A percentile compares a stretch with the other conserved stretches of the same genome.
Evolutionary conservation across 495 filamentous ascomycete species (phyloP).

Genomic region (Thermochaetoides thermophila): DNA sequence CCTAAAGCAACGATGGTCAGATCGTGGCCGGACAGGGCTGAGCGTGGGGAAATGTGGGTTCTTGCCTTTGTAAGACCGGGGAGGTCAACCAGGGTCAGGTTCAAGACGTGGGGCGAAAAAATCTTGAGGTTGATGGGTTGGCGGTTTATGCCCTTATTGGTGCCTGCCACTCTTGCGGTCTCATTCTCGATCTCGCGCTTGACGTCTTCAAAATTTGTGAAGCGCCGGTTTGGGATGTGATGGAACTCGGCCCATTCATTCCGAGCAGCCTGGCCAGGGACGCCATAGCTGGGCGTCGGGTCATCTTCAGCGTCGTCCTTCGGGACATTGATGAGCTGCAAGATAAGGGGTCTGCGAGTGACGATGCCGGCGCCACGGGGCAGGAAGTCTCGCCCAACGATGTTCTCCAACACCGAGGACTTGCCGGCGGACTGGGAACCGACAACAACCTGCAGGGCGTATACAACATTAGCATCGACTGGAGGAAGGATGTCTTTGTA

Average conservation of each 20-base stretch:
- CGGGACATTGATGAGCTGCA: slow-evolving; percentile 96
- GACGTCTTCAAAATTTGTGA: slow-evolving; percentile 82
- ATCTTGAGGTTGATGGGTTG: slow-evolving; percentile 98
- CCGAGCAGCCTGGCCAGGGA: slow-evolving; percentile 27
- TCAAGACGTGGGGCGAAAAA: slow-evolving; percentile 93
- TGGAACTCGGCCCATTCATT: slow-evolving; percentile 95
- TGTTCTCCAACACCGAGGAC: slow-evolving; percentile 98
- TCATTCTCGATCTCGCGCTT: slow-evolving; percentile 97
- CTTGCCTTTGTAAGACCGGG: slow-evolving; percentile 88
- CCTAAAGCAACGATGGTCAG: slow-evolving; percentile 28
- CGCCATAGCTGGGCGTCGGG: slow-evolving; percentile 36
- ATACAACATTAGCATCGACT: no score
- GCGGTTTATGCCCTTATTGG: slow-evolving; percentile 96
- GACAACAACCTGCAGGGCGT: slow-evolving; percentile 80
- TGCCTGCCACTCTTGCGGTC: slow-evolving; percentile 86
- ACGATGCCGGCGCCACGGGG: slow-evolving; percentile 95
- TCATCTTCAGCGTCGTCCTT: slow-evolving; percentile 57
- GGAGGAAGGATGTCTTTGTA: not conserved
- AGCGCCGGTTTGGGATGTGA: slow-evolving; percentile 76
- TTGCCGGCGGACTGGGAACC: slow-evolving; percentile 98
- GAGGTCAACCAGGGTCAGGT: slow-evolving; percentile 89
- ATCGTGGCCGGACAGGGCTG: not conserved
- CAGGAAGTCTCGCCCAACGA: slow-evolving; percentile 93
- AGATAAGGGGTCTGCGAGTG: slow-evolving; percentile 80
- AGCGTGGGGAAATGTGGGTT: slow-evolving; percentile 1